A percentile compares a stretch with the other conserved stretches of the same genome.
Evolutionary conservation across 371 early-diverging fungal genomes (phyloP).

Genomic region (Dentiscutata heterogama): DNA sequence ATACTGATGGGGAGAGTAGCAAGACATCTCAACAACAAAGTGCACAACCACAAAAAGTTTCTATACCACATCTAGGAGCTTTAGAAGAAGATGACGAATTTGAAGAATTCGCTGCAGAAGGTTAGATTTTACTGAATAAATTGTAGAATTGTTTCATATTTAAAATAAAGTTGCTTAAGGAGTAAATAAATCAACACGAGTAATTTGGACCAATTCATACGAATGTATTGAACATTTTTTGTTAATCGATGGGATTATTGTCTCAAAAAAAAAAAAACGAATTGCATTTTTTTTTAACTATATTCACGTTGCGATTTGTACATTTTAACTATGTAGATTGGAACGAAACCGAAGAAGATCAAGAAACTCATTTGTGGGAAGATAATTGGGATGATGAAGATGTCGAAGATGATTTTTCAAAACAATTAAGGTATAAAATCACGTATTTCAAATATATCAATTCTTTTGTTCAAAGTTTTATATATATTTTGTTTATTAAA

Average conservation of each 20-base stretch:
- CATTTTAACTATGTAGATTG: constrained; percentile 69
- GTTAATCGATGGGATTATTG: too few species aligned
- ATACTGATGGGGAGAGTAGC: background rate
- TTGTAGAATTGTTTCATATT: background rate
- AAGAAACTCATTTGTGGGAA: constrained; percentile 85
- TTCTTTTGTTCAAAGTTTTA: background rate
- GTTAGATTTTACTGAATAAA: constrained; percentile 55
- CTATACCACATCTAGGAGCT: constrained; percentile 66
- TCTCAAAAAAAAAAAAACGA: too few species aligned
- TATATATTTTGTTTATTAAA: background rate
- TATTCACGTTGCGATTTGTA: background rate
- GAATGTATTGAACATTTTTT: too few species aligned
- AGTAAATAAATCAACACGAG: background rate
- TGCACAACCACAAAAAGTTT: constrained; percentile 29
- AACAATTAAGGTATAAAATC: constrained; percentile 75
- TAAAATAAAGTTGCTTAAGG: background rate
- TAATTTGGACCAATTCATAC: too few species aligned
- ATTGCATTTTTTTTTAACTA: too few species aligned
- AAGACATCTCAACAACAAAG: constrained; percentile 14
- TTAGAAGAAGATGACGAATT: constrained; percentile 95
- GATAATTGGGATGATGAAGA: constrained; percentile 96
- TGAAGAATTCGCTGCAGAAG: constrained; percentile 91
- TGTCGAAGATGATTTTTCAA: constrained; percentile 90
- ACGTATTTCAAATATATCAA: background rate
- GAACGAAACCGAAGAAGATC: constrained; percentile 83